These are phyloP conservation scores for Neolentinus lepideus DNA, from an alignment of 1,284 basidiomycete species.

Conservation along the genomic window DNA sequence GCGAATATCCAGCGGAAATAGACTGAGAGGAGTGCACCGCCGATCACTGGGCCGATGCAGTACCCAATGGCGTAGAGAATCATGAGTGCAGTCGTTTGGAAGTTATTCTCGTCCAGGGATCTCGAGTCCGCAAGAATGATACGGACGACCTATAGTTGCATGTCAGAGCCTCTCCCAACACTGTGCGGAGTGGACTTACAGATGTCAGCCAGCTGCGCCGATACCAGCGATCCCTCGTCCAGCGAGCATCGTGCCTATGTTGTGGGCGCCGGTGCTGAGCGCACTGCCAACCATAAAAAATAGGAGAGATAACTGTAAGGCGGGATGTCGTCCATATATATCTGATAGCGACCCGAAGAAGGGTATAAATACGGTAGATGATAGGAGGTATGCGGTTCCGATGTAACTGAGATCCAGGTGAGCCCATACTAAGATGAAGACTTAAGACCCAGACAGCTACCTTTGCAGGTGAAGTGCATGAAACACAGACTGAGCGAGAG, in stretches of 20 bases:
- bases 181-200: conserved; percentile 27
- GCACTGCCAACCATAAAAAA: conserved; percentile 40
- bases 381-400: conserved; percentile 36
- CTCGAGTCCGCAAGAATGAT: conserved; percentile 36
- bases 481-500: conserved; percentile 31
- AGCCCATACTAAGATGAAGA: neutral
- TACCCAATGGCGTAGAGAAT: conserved; percentile 37
- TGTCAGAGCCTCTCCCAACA: too few species aligned
- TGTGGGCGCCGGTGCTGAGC: conserved; percentile 35
- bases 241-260: conserved; percentile 34
- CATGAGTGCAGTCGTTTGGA: conserved; percentile 33
- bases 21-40: conserved; percentile 31
- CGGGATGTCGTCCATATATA: conserved; percentile 38
- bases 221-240: conserved; percentile 39
- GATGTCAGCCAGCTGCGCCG: conserved; percentile 39
- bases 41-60: conserved; percentile 37
- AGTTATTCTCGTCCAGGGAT: conserved; percentile 35
- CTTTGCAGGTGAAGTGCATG: conserved; percentile 37
- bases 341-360: conserved; percentile 42
- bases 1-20: conserved; percentile 48
- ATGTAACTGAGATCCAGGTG: conserved; percentile 20
- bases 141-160: conserved; percentile 28
- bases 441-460: conserved; percentile 15
- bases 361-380: conserved; percentile 43
- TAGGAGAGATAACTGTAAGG: conserved; percentile 34